A percentile compares a stretch with the other conserved stretches of the same genome.
Evolutionary conservation across 2,329 filamentous ascomycete species (phyloP).

Genomic region (Calonectria fujianensis): DNA sequence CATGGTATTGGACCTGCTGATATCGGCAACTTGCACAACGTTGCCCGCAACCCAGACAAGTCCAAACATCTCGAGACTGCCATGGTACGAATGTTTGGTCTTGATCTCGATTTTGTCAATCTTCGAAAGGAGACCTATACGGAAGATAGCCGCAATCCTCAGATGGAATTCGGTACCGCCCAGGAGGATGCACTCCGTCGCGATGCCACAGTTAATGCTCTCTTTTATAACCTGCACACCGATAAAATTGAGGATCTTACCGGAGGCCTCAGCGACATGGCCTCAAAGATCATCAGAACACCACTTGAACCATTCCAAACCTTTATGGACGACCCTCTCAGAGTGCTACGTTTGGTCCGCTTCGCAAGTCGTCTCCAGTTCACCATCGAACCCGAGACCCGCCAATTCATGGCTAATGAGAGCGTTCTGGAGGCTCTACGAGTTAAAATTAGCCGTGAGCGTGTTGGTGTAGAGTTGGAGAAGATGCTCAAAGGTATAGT

Average conservation of each 20-base stretch:
- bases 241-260: constrained; percentile 90
- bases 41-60: constrained; percentile 94
- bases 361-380: constrained; percentile 93
- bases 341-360: constrained; percentile 89
- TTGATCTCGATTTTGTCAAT: constrained; percentile 97
- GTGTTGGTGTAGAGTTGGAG: constrained; percentile 89
- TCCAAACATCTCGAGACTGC: constrained; percentile 97
- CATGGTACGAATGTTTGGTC: constrained; percentile 87
- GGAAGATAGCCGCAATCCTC: constrained; percentile 90
- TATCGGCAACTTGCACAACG: constrained; percentile 88
- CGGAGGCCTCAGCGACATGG: constrained; percentile 85
- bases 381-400: constrained; percentile 81
- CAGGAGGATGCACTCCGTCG: constrained; percentile 91
- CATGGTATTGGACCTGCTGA: constrained; percentile 76
- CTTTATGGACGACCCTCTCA: constrained; percentile 93
- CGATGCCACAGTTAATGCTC: constrained; percentile 94
- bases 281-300: constrained; percentile 83
- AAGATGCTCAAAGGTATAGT: constrained; percentile 87
- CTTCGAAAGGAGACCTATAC: constrained; percentile 93
- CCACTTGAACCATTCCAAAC: constrained; percentile 92
- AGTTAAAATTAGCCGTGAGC: constrained; percentile 92
- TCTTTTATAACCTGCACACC: constrained; percentile 95
- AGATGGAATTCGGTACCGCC: constrained; percentile 95
- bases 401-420: constrained; percentile 84
- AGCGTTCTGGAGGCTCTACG: constrained; percentile 87